These are phyloP conservation scores for Ricinus communis DNA, from an alignment of 345 rosid genomes.

Conservation along the genomic window DNA sequence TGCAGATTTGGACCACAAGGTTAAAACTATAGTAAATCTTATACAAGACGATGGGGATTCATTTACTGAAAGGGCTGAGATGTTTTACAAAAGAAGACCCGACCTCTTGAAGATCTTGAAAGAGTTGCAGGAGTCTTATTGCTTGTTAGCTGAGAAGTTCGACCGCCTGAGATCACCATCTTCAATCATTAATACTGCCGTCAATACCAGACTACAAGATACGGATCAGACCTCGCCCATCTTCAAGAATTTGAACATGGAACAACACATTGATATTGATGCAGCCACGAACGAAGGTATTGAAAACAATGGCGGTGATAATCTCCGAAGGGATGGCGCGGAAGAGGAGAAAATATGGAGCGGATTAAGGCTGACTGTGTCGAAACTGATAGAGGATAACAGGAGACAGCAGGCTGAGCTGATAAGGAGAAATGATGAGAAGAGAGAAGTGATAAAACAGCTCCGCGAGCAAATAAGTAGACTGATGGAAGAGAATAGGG, in stretches of 20 bases:
- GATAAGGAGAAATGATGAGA: constrained; percentile 35
- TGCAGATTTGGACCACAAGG: constrained; percentile 32
- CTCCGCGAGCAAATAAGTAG: constrained; percentile 22
- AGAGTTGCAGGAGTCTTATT: constrained; percentile 22
- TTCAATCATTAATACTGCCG: too few relatives aligned
- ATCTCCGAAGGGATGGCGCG: background rate
- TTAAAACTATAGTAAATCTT: constrained; percentile 11
- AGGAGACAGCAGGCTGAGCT: constrained; percentile 29
- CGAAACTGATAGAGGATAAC: constrained; percentile 24
- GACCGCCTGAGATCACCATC: constrained; percentile 17
- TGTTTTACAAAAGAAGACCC: constrained; percentile 26
- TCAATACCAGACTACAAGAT: too few relatives aligned
- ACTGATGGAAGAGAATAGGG: constrained; percentile 20
- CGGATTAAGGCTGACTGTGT: constrained; percentile 16
- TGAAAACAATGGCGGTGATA: background rate
- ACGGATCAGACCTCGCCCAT: too few relatives aligned
- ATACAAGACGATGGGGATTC: constrained; percentile 31
- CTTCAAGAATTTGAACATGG: constrained; percentile 4
- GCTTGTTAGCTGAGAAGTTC: constrained; percentile 21
- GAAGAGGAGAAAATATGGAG: constrained; percentile 22
- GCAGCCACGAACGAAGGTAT: background rate
- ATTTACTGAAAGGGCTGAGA: constrained; percentile 27
- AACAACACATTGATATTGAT: background rate
- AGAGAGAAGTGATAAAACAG: constrained; percentile 33
- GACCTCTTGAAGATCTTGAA: constrained; percentile 20